Percentiles rank a stretch among this genome's conserved stretches.
Conservation (phyloP, 2,329 filamentous ascomycete species). For the Cytospora piceicola region DNA sequence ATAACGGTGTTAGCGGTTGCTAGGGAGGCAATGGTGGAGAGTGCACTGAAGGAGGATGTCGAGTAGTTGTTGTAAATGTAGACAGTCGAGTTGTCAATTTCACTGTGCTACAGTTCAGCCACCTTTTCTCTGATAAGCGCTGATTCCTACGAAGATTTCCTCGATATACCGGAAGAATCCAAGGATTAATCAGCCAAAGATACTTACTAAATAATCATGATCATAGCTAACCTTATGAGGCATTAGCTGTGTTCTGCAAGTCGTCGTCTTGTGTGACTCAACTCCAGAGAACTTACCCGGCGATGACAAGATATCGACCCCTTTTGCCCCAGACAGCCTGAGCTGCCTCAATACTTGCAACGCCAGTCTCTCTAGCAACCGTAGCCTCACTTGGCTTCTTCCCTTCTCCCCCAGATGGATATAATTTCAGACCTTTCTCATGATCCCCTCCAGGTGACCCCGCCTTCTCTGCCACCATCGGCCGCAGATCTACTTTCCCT, state of each 20-base stretch:
- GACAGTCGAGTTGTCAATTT: conserved; percentile 39
- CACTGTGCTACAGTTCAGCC: conserved; percentile 26
- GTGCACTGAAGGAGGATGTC: conserved; percentile 38
- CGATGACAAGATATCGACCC: conserved; percentile 32
- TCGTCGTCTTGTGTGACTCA: background rate
- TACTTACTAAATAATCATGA: conserved; percentile 36
- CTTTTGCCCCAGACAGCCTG: conserved; percentile 36
- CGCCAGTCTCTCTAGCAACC: conserved; percentile 27
- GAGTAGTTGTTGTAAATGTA: conserved; percentile 41
- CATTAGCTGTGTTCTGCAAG: background rate
- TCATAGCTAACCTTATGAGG: conserved; percentile 33
- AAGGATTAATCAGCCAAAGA: background rate
- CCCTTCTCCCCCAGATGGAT: no score
- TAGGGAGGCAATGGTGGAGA: conserved; percentile 39
- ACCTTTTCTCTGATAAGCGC: background rate
- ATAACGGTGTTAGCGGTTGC: conserved; percentile 43
- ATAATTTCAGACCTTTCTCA: background rate
- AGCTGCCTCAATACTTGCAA: conserved; percentile 34
- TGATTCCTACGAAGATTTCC: background rate
- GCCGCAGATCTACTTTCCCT: conserved; percentile 10
- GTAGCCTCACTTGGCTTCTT: background rate
- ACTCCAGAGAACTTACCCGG: conserved; percentile 28
- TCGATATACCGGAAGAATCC: background rate
- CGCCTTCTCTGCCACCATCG: background rate
- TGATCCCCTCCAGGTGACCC: background rate